These are phyloP conservation scores for Debaryomyces subglobosus DNA, from an alignment of 1,139 yeast genomes.

Conservation along the genomic window DNA sequence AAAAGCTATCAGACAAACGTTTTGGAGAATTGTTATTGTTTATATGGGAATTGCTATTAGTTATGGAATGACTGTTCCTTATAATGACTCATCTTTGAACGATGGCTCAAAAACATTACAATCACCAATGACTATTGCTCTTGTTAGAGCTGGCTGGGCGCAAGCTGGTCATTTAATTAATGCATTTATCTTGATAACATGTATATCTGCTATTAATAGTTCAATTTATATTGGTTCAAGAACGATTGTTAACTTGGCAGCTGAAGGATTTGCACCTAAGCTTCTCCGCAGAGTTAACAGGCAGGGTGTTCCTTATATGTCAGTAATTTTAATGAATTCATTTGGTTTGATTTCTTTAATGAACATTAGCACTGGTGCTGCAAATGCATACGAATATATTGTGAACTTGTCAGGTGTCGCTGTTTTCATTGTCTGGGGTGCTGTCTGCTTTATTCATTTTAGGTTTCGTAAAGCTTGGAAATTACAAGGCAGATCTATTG, in stretches of 20 bases:
- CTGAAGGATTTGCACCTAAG: constrained; percentile 53
- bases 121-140: constrained; percentile 50
- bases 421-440: constrained; percentile 59
- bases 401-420: constrained; percentile 60
- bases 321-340: constrained; percentile 50
- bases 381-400: constrained; percentile 54
- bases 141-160: constrained; percentile 50
- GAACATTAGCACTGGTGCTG: constrained; percentile 55
- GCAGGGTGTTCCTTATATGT: constrained; percentile 53
- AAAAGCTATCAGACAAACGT: constrained; percentile 59
- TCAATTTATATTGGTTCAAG: constrained; percentile 57
- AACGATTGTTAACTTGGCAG: constrained; percentile 53
- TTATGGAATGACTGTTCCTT: constrained; percentile 60
- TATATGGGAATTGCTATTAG: constrained; percentile 57
- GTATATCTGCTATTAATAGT: constrained; percentile 57
- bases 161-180: constrained; percentile 55
- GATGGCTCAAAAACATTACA: constrained; percentile 31
- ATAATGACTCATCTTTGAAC: constrained; percentile 42
- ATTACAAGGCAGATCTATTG: constrained; percentile 44
- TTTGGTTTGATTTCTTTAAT: constrained; percentile 55
- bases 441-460: constrained; percentile 53
- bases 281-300: constrained; percentile 45
- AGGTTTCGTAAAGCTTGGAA: constrained; percentile 55
- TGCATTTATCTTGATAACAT: constrained; percentile 53
- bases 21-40: constrained; percentile 54